A percentile compares a stretch with the other conserved stretches of the same genome.
phyloP scores from a whole-genome alignment of 192 early-diverging fungal genomes.

The Coemansia sp. region DNA sequence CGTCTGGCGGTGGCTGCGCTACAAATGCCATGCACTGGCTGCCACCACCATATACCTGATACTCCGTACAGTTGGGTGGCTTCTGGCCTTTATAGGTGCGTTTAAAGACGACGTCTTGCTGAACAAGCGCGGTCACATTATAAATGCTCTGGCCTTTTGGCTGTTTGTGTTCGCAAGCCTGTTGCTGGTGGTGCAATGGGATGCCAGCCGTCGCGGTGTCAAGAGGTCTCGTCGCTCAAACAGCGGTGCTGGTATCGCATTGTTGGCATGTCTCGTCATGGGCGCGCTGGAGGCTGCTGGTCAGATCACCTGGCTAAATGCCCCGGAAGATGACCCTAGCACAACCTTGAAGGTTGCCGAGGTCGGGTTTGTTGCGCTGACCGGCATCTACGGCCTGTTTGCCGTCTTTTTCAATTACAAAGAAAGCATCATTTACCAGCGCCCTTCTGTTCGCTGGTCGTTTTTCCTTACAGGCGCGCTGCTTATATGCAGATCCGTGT shows the following conservation, averaged over 20 bases:
- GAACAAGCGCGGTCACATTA: conserved; percentile 50
- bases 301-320: conserved; percentile 53
- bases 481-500: conserved; percentile 33
- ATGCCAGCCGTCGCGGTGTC: conserved; percentile 29
- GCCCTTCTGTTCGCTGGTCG: conserved; percentile 35
- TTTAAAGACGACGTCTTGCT: conserved; percentile 26
- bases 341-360: conserved; percentile 29
- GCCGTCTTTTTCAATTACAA: conserved; percentile 25
- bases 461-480: conserved; percentile 25
- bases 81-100: conserved; percentile 44
- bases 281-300: conserved; percentile 51
- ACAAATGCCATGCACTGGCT: conserved; percentile 34
- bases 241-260: conserved; percentile 21
- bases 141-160: conserved; percentile 46
- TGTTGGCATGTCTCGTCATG: conserved; percentile 31
- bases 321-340: conserved; percentile 23
- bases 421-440: conserved; percentile 42
- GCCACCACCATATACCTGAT: conserved; percentile 31
- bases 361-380: conserved; percentile 37
- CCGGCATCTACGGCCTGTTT: conserved; percentile 15
- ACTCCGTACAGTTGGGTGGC: conserved; percentile 47
- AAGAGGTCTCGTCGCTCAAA: conserved; percentile 33
- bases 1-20: conserved; percentile 43
- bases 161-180: conserved; percentile 34
- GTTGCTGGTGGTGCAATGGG: conserved; percentile 41